A percentile compares a stretch with the other conserved stretches of the same genome.
These are phyloP conservation scores for Alternaria hordeiaustralica DNA, from an alignment of 2,329 filamentous ascomycete genomes.

Conservation along the genomic window DNA sequence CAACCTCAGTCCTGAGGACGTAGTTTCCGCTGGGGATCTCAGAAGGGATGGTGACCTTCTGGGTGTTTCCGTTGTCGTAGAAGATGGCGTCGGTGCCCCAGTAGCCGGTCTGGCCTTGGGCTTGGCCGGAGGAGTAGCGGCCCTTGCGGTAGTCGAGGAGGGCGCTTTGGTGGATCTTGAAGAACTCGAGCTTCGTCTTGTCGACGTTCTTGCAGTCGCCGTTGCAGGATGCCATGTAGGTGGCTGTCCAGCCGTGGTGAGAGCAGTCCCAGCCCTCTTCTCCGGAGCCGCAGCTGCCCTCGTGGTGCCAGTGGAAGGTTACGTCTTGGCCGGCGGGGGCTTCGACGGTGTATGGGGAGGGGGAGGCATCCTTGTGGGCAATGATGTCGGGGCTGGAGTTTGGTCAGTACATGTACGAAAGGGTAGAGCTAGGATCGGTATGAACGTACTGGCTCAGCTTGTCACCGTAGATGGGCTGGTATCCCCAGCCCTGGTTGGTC, in stretches of 20 bases:
- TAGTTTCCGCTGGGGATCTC: conserved; percentile 44
- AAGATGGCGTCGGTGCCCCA: conserved; percentile 46
- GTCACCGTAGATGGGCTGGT: conserved; percentile 36
- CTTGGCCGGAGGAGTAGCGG: conserved; percentile 30
- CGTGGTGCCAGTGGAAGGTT: conserved; percentile 42
- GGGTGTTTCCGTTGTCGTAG: conserved; percentile 41
- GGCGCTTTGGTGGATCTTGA: conserved; percentile 43
- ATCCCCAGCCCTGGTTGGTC: conserved; percentile 44
- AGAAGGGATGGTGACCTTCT: conserved; percentile 41
- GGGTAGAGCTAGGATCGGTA: too few relatives aligned
- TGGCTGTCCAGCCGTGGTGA: conserved; percentile 44
- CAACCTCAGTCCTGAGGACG: conserved; percentile 45
- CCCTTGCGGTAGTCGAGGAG: conserved; percentile 37
- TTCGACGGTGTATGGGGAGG: conserved; percentile 38
- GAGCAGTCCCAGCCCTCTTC: conserved; percentile 44
- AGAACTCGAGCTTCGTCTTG: conserved; percentile 40
- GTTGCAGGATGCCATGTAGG: conserved; percentile 41
- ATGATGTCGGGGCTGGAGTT: conserved; percentile 33
- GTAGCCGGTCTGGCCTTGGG: conserved; percentile 33
- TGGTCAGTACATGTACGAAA: neutral
- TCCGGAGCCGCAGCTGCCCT: conserved; percentile 28
- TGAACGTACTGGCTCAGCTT: conserved; percentile 23
- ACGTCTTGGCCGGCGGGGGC: conserved; percentile 38
- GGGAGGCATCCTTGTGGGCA: conserved; percentile 38
- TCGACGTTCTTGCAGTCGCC: conserved; percentile 43